These are phyloP conservation scores for Dillenia turbinata DNA, from an alignment of 164 flowering plant genomes.

Conservation along the genomic window DNA sequence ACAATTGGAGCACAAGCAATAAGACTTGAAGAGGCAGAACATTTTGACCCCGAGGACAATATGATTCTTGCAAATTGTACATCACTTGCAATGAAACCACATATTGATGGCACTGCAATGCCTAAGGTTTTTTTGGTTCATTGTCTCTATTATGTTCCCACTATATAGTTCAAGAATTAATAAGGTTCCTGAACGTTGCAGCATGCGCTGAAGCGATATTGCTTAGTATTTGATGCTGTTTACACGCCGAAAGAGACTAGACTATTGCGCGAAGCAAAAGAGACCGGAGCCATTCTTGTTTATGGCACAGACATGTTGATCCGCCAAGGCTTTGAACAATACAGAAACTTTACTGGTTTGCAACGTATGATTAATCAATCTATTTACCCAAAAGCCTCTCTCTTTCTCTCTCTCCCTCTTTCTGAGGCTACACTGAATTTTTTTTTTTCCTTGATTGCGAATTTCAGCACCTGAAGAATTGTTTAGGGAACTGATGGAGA, in stretches of 20 bases:
- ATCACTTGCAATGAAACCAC: slow-evolving; percentile 94
- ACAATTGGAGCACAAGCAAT: slow-evolving; percentile 77
- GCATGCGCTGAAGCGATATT: slow-evolving; percentile 60
- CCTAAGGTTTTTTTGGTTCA: slow-evolving; percentile 59
- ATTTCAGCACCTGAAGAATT: slow-evolving; percentile 54
- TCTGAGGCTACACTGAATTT: background rate
- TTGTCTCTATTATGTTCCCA: background rate
- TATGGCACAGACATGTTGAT: slow-evolving; percentile 89
- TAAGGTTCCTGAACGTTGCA: slow-evolving; percentile 25
- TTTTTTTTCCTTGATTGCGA: slow-evolving; percentile 1
- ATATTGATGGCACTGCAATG: slow-evolving; percentile 77
- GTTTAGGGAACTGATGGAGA: slow-evolving; percentile 34
- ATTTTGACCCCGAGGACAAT: slow-evolving; percentile 71
- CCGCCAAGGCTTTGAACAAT: slow-evolving; percentile 89
- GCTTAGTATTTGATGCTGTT: slow-evolving; percentile 87
- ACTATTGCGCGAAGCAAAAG: slow-evolving; percentile 80
- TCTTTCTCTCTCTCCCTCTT: background rate
- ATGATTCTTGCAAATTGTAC: slow-evolving; percentile 98
- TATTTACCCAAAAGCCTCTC: too few species aligned
- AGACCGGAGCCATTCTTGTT: slow-evolving; percentile 64
- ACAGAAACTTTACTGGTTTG: slow-evolving; percentile 82
- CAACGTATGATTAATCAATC: slow-evolving; percentile 48
- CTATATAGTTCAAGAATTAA: background rate
- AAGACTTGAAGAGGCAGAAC: slow-evolving; percentile 52
- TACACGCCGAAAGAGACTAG: slow-evolving; percentile 92